Conservation (phyloP, 2,329 filamentous ascomycete genomes). For the Cercospora zeina region DNA sequence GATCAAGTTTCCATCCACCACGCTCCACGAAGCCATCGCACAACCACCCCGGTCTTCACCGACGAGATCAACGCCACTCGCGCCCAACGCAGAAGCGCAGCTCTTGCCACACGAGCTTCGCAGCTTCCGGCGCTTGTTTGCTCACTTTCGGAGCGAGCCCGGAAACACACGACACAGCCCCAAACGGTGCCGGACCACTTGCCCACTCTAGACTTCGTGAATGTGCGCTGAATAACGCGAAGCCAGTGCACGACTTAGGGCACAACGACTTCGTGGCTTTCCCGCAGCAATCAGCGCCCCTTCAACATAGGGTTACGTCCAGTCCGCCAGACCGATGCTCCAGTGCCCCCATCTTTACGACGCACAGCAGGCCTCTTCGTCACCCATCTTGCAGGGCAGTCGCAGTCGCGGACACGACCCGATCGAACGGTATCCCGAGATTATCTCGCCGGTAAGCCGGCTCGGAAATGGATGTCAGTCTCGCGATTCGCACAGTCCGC, state of each 20-base stretch:
- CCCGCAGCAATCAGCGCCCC: not conserved
- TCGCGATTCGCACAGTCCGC: not conserved
- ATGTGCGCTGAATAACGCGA: not conserved
- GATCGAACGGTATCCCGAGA: not conserved
- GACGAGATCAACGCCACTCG: not conserved
- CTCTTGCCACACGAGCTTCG: conserved; percentile 2
- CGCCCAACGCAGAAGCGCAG: conserved; percentile 2
- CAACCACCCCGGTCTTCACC: not conserved
- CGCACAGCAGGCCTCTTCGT: not conserved
- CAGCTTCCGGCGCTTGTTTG: conserved; percentile 6
- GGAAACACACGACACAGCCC: conserved; percentile 1
- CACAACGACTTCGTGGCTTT: not conserved
- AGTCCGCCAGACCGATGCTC: not conserved
- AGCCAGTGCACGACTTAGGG: not conserved
- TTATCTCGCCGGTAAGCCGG: not conserved
- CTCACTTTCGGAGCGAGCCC: conserved; percentile 8
- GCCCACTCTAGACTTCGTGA: not conserved
- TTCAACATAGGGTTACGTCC: not conserved
- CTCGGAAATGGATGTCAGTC: not conserved
- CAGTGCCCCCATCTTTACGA: not conserved
- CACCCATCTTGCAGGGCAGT: not conserved
- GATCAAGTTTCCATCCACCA: not conserved
- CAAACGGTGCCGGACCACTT: not conserved
- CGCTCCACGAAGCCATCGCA: not conserved
- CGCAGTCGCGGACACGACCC: not conserved